A percentile compares a stretch with the other conserved stretches of the same genome.
These are phyloP conservation scores for Nakaseomyces sp. DNA, from an alignment of 1,139 yeast genomes.

Conservation along the genomic window DNA sequence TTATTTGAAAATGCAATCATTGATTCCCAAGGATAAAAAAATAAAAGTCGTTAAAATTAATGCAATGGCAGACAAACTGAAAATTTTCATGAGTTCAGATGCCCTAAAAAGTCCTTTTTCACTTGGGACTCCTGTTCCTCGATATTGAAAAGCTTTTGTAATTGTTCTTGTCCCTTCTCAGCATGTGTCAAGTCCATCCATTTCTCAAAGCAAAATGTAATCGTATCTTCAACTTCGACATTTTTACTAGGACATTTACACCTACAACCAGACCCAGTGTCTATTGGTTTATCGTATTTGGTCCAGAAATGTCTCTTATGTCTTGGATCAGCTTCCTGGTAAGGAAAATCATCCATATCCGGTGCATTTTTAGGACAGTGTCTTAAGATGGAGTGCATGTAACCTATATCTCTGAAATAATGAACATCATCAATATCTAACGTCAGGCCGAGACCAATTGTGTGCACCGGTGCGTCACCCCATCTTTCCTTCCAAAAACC, in stretches of 20 bases:
- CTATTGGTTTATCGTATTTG: slow-evolving; percentile 3
- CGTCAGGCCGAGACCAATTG: slow-evolving; percentile 70
- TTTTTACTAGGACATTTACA: slow-evolving; percentile 10
- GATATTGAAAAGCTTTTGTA: not conserved
- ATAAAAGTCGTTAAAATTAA: too few relatives aligned
- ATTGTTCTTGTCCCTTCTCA: slow-evolving; percentile 15
- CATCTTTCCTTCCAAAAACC: slow-evolving; percentile 85
- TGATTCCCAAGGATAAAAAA: too few relatives aligned
- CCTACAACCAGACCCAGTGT: slow-evolving; percentile 6
- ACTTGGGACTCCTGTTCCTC: slow-evolving; percentile 2
- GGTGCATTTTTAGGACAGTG: slow-evolving; percentile 69
- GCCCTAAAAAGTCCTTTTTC: slow-evolving; percentile 1
- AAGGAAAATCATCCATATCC: slow-evolving; percentile 37
- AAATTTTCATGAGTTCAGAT: not conserved
- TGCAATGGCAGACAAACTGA: not conserved
- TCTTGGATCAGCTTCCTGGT: slow-evolving; percentile 30
- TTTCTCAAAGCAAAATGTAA: slow-evolving; percentile 33
- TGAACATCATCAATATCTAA: slow-evolving; percentile 62
- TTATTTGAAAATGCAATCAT: too few relatives aligned
- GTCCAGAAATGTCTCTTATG: slow-evolving; percentile 6
- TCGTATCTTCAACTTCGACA: slow-evolving; percentile 37
- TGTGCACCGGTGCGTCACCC: slow-evolving; percentile 95
- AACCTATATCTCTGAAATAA: slow-evolving; percentile 86
- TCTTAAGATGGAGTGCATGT: slow-evolving; percentile 63
- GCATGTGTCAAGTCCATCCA: slow-evolving; percentile 31